These are phyloP conservation scores for Metarhizium sp. DNA, from an alignment of 2,329 filamentous ascomycete genomes.

Conservation along the genomic window DNA sequence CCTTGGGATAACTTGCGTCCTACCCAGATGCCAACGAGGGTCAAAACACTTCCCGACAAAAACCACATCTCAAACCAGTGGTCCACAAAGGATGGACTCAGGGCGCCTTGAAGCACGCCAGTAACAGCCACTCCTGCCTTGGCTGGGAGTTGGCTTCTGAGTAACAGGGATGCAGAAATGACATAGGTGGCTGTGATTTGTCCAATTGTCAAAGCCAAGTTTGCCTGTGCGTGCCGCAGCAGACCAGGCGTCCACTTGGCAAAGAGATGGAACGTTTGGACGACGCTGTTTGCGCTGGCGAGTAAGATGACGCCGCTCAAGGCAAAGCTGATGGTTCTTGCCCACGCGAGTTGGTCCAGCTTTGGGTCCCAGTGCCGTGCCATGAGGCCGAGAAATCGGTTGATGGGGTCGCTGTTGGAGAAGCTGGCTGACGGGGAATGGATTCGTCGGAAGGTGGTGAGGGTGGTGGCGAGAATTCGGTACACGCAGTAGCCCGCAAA, in stretches of 20 bases:
- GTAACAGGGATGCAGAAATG: slow-evolving; percentile 66
- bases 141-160: slow-evolving; percentile 67
- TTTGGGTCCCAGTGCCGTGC: slow-evolving; percentile 78
- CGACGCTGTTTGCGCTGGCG: slow-evolving; percentile 69
- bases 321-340: slow-evolving; percentile 75
- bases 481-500: slow-evolving; percentile 82
- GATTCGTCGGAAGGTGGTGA: slow-evolving; percentile 56
- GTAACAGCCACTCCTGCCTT: slow-evolving; percentile 71
- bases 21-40: slow-evolving; percentile 63
- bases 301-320: slow-evolving; percentile 76
- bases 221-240: slow-evolving; percentile 66
- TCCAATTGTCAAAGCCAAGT: slow-evolving; percentile 68
- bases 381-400: slow-evolving; percentile 68
- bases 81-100: slow-evolving; percentile 52
- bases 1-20: slow-evolving; percentile 49
- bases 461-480: slow-evolving; percentile 62
- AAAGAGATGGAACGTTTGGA: slow-evolving; percentile 80
- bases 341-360: slow-evolving; percentile 75
- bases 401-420: slow-evolving; percentile 71
- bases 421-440: slow-evolving; percentile 37
- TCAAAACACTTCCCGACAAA: slow-evolving; percentile 55
- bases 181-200: slow-evolving; percentile 82
- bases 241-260: slow-evolving; percentile 63
- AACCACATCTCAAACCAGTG: slow-evolving; percentile 89
- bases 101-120: slow-evolving; percentile 66